A percentile compares a stretch with the other conserved stretches of the same genome.
These are phyloP conservation scores for Metarhizium brunneum DNA, from an alignment of 2,329 filamentous ascomycete genomes.

Conservation along the genomic window DNA sequence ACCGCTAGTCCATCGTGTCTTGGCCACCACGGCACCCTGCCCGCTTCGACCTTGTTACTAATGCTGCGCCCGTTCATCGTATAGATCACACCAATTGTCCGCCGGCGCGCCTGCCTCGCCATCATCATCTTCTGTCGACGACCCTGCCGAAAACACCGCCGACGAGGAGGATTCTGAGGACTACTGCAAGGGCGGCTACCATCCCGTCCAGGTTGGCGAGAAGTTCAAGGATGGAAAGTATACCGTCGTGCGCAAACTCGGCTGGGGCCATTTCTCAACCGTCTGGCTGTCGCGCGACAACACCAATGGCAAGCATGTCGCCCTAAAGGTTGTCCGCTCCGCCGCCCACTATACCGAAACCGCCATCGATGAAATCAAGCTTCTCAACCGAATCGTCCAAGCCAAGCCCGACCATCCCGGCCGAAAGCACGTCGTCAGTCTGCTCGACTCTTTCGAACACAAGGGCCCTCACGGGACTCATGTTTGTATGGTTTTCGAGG, in stretches of 20 bases:
- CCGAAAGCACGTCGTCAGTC: conserved; percentile 87
- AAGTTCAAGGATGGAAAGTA: conserved; percentile 97
- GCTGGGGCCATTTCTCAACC: conserved; percentile 99
- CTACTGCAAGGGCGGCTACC: conserved; percentile 98
- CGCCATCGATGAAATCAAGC: conserved; percentile 96
- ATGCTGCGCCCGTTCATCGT: conserved; percentile 4
- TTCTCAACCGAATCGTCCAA: conserved; percentile 92
- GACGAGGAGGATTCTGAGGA: conserved; percentile 99
- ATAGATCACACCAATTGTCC: conserved; percentile 45
- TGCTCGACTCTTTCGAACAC: conserved; percentile 95
- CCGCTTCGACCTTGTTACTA: conserved; percentile 9
- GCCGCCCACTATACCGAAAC: conserved; percentile 98
- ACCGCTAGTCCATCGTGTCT: conserved; percentile 1
- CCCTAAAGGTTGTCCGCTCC: conserved; percentile 93
- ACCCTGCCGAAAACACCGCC: conserved; percentile 81
- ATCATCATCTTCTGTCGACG: conserved; percentile 71
- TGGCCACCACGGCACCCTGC: conserved; percentile 4
- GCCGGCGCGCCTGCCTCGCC: conserved; percentile 61
- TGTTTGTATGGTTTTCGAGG: conserved; percentile 99
- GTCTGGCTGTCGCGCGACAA: conserved; percentile 84
- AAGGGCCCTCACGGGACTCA: conserved; percentile 94
- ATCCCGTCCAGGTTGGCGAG: conserved; percentile 89
- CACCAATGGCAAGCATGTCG: conserved; percentile 83
- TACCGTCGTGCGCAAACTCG: conserved; percentile 89
- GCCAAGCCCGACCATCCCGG: conserved; percentile 93